Conservation (phyloP, 192 early-diverging fungal genomes). For the Dispira parvispora region DNA sequence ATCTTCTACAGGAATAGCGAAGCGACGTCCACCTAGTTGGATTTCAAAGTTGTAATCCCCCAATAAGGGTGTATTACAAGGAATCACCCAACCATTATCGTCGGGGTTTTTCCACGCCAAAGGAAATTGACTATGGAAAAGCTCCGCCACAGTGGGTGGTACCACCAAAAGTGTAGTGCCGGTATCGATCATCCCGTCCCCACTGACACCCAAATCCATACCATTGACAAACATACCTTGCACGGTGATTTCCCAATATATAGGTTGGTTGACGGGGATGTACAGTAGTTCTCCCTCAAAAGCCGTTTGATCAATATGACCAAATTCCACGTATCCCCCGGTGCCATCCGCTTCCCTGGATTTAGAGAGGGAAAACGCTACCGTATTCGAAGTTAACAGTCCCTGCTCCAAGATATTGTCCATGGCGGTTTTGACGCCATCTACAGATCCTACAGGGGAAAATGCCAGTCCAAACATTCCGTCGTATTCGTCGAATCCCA, state of each 20-base stretch:
- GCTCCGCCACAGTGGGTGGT: constrained; percentile 16
- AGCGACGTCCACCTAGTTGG: constrained; percentile 10
- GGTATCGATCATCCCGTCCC: constrained; percentile 32
- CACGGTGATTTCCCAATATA: constrained; percentile 40
- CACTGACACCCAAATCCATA: neutral
- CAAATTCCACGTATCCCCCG: constrained; percentile 28
- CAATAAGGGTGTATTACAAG: neutral
- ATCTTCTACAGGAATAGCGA: constrained; percentile 15
- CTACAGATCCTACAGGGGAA: constrained; percentile 20
- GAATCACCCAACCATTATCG: neutral
- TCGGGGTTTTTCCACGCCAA: constrained; percentile 14
- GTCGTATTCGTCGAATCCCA: constrained; percentile 28
- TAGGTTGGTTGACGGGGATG: constrained; percentile 30
- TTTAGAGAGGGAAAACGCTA: constrained; percentile 25
- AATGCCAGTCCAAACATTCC: constrained; percentile 33
- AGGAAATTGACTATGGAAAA: constrained; percentile 26
- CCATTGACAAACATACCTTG: constrained; percentile 14
- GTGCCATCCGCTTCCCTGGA: constrained; percentile 16
- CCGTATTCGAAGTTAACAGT: constrained; percentile 25
- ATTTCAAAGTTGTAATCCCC: neutral
- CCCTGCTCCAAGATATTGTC: constrained; percentile 24
- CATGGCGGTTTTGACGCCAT: constrained; percentile 21
- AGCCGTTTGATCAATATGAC: constrained; percentile 30
- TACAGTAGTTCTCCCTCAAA: constrained; percentile 36
- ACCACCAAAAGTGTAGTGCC: constrained; percentile 36